Evolutionary conservation across 2,329 filamentous ascomycete species (phyloP), one percentile per base, ranked within the genome.

Genomic region (Xylaria sp.): DNA sequence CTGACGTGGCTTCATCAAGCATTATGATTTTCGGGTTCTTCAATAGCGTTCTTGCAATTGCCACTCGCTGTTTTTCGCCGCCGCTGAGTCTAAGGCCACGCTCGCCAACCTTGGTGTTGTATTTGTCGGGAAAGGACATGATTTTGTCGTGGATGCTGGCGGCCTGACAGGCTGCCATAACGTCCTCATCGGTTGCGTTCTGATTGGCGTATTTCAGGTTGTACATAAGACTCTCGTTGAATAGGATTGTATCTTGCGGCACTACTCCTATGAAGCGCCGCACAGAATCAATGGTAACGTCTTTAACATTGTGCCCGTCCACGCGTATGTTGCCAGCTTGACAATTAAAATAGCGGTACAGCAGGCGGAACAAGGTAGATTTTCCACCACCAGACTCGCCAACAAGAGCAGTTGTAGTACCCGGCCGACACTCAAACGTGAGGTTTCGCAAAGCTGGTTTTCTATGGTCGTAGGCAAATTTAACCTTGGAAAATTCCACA

Each of bases 341-440:
- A 63, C 91, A 89, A 78, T 98, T 97, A 84, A 98, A 99, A 81
- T 98, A 99, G 21, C 96, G 92, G 85, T 97, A 98, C 79, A 99
- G 90, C 58, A 98, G 87, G 60, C 96, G 92, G 84, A 99, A 98
- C 29, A 99, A 88, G 0, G 96, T 99, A 2, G 95, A 98, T 81
- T 99, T 99, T 73, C 96, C 96, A 68, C 96, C 96, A 54, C 96
- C 96, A 37, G 95, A 98, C 80, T 98, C 95, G 71, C 96, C 96
- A 21, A 99, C 96, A 72, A 99, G 91, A 0, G 96, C 96, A 5
- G 95, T 99, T 0, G 94, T 98, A 0, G 94, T 98, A 61, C 96
- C 96, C 1, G 96, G 94, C 21, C 84, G 83, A 79, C 94, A 98
- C 71, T 91, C 90, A 80, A 99, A 98, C 71, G 88, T 91, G 58